phyloP scores from a whole-genome alignment of 805 yeast genomes.

The Spencermartinsiella europaea region DNA sequence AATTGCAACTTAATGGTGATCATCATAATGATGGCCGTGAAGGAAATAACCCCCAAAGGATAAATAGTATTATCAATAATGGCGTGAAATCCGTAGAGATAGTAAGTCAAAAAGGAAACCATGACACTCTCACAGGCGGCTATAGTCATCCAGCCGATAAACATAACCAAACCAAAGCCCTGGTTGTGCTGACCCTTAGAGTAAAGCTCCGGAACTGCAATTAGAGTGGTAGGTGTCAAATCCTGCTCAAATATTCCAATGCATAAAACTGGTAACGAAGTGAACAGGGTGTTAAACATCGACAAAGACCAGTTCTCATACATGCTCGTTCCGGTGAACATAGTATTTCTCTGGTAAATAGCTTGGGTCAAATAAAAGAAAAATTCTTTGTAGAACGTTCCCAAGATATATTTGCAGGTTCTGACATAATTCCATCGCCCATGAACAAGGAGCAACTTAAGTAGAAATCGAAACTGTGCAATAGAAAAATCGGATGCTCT shows the following conservation, averaged over 20 bases:
- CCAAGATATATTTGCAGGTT: slow-evolving; percentile 83
- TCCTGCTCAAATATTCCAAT: slow-evolving; percentile 96
- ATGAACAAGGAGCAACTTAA: slow-evolving; percentile 82
- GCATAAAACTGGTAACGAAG: slow-evolving; percentile 85
- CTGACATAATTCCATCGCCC: slow-evolving; percentile 94
- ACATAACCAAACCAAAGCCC: slow-evolving; percentile 66
- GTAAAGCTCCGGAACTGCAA: slow-evolving; percentile 90
- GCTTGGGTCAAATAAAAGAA: slow-evolving; percentile 86
- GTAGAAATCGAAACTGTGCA: slow-evolving; percentile 84
- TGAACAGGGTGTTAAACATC: slow-evolving; percentile 94
- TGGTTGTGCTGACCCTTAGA: slow-evolving; percentile 66
- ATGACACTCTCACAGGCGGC: slow-evolving; percentile 71
- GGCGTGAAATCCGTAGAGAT: slow-evolving; percentile 65
- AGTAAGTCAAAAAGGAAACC: slow-evolving; percentile 60
- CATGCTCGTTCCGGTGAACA: slow-evolving; percentile 88
- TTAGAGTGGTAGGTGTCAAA: slow-evolving; percentile 75
- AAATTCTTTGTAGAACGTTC: slow-evolving; percentile 92
- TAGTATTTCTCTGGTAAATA: slow-evolving; percentile 75
- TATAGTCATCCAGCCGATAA: slow-evolving; percentile 70
- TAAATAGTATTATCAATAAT: slow-evolving; percentile 69
- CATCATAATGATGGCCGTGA: slow-evolving; percentile 63
- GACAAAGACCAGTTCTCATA: slow-evolving; percentile 96
- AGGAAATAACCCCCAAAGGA: slow-evolving; percentile 75
- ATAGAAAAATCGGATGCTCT: slow-evolving; percentile 90
- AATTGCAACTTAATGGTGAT: slow-evolving; percentile 76